phyloP scores from a whole-genome alignment of 2,329 filamentous ascomycete genomes.

The Alternaria burnsii region DNA sequence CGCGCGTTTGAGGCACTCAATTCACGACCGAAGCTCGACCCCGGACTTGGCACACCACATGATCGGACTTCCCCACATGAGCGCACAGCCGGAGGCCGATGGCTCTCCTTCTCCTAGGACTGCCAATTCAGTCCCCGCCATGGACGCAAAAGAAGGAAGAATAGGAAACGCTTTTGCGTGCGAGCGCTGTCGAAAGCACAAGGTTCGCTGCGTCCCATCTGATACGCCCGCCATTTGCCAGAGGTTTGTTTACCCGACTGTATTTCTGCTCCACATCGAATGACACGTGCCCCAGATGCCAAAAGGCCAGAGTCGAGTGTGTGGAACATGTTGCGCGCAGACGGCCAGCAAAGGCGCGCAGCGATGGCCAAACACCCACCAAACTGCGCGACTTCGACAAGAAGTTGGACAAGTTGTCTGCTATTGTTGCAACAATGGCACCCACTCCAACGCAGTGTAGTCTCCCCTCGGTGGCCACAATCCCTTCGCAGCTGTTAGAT shows the following conservation, averaged over 20 bases:
- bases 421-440: slow-evolving; percentile 42
- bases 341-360: slow-evolving; percentile 45
- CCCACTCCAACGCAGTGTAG: slow-evolving; percentile 32
- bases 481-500: slow-evolving; percentile 38
- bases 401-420: slow-evolving; percentile 46
- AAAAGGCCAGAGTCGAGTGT: slow-evolving; percentile 49
- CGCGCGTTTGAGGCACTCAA: slow-evolving; percentile 14
- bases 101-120: slow-evolving; percentile 36
- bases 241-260: slow-evolving; percentile 36
- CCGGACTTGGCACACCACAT: slow-evolving; percentile 41
- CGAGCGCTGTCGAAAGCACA: slow-evolving; percentile 49
- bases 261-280: slow-evolving; percentile 23
- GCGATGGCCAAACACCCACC: slow-evolving; percentile 37
- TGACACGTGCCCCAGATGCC: slow-evolving; percentile 49
- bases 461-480: slow-evolving; percentile 34
- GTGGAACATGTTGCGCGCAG: slow-evolving; percentile 50
- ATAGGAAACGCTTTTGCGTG: slow-evolving; percentile 50
- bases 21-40: slow-evolving; percentile 28
- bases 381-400: slow-evolving; percentile 46
- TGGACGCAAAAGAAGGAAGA: slow-evolving; percentile 48
- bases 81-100: slow-evolving; percentile 36
- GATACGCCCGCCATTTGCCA: slow-evolving; percentile 44
- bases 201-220: slow-evolving; percentile 48
- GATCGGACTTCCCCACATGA: slow-evolving; percentile 50
- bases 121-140: slow-evolving; percentile 39